A percentile compares a stretch with the other conserved stretches of the same genome.
Evolutionary conservation across 2,329 filamentous ascomycete species (phyloP).

Genomic region (Leptographium flavum): DNA sequence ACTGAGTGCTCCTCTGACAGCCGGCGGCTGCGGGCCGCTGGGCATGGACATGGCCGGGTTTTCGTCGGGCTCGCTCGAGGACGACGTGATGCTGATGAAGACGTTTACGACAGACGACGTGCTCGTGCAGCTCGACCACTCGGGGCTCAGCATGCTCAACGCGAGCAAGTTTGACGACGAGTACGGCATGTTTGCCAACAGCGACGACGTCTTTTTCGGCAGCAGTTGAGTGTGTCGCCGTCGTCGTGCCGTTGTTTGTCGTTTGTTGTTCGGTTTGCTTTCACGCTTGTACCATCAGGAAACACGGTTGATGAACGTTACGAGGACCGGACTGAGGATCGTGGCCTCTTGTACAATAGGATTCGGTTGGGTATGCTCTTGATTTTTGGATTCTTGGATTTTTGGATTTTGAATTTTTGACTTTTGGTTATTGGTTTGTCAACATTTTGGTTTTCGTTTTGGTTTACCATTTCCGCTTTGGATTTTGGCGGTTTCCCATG

Average conservation of each 20-base stretch:
- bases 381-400: too few species aligned
- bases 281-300: slow-evolving; percentile 4
- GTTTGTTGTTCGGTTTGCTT: too few species aligned
- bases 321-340: slow-evolving; percentile 1
- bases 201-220: slow-evolving; percentile 38
- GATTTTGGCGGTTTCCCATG: too few species aligned
- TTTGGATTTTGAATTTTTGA: not conserved
- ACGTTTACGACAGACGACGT: slow-evolving; percentile 28
- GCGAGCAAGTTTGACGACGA: slow-evolving; percentile 41
- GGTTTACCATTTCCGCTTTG: too few species aligned
- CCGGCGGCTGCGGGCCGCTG: slow-evolving; percentile 10
- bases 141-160: slow-evolving; percentile 32
- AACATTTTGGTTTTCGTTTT: slow-evolving; percentile 1
- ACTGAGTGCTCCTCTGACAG: slow-evolving; percentile 18
- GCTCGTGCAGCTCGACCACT: slow-evolving; percentile 27
- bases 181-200: slow-evolving; percentile 37
- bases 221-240: slow-evolving; percentile 2
- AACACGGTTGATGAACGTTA: slow-evolving; percentile 6
- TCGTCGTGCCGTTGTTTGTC: not conserved
- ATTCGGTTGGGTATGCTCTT: too few species aligned
- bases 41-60: slow-evolving; percentile 22
- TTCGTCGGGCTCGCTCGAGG: slow-evolving; percentile 18
- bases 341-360: not conserved
- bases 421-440: slow-evolving; percentile 2
- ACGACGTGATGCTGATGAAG: slow-evolving; percentile 30